phyloP scores from a whole-genome alignment of 192 early-diverging fungal genomes.

The Podochytrium sp. region DNA sequence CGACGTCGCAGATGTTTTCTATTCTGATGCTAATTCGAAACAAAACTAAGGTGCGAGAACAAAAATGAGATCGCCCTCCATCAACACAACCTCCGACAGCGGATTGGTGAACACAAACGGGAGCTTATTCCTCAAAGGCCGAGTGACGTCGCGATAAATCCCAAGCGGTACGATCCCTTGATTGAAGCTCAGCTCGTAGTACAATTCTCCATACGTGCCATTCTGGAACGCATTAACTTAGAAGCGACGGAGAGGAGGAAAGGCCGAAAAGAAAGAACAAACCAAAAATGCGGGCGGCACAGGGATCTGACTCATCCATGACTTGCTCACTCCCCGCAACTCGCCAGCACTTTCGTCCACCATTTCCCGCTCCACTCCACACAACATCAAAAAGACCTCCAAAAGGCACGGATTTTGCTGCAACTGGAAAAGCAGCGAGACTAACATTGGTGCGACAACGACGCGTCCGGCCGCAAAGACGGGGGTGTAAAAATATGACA shows the following conservation, averaged over 20 bases:
- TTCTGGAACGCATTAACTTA: slow-evolving; percentile 22
- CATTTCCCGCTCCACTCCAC: slow-evolving; percentile 50
- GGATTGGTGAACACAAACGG: slow-evolving; percentile 78
- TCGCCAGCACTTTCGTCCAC: slow-evolving; percentile 18
- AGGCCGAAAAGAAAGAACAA: neutral
- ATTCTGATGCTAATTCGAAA: too few species aligned
- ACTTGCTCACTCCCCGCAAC: slow-evolving; percentile 25
- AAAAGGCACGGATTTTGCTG: slow-evolving; percentile 62
- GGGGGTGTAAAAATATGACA: slow-evolving; percentile 53
- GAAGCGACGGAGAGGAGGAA: neutral
- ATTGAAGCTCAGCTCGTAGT: slow-evolving; percentile 50
- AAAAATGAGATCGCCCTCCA: slow-evolving; percentile 62
- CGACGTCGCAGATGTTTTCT: neutral
- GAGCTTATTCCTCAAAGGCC: slow-evolving; percentile 52
- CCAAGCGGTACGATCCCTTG: slow-evolving; percentile 64
- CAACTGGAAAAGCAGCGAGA: slow-evolving; percentile 32
- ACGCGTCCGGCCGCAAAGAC: slow-evolving; percentile 70
- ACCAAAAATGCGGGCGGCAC: slow-evolving; percentile 54
- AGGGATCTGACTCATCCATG: slow-evolving; percentile 43
- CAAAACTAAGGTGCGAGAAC: slow-evolving; percentile 43
- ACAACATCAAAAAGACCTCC: slow-evolving; percentile 63
- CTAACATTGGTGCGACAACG: slow-evolving; percentile 55
- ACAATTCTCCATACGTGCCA: slow-evolving; percentile 54
- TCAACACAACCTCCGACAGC: slow-evolving; percentile 56
- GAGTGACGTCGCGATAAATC: slow-evolving; percentile 31